Conservation (phyloP, 1,284 basidiomycete species). For the Fomitopsis schrenkii region DNA sequence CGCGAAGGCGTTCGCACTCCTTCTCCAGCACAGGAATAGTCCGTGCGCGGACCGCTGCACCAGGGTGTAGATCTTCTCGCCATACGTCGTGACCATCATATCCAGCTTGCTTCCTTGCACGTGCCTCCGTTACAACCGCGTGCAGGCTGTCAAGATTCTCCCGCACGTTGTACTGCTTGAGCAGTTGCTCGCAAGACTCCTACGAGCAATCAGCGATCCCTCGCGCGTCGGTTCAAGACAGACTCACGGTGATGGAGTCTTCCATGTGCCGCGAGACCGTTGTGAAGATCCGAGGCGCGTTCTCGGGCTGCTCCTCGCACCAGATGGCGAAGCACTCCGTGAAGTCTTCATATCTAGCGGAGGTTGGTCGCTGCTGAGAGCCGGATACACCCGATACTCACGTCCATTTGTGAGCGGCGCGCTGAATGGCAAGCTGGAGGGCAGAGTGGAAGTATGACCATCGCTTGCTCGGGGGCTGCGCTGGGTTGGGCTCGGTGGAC, state of each 20-base stretch:
- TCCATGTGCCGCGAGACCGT: constrained; percentile 69
- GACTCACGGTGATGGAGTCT: constrained; percentile 52
- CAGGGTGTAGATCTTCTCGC: constrained; percentile 57
- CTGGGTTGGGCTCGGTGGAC: constrained; percentile 16
- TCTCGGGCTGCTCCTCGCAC: constrained; percentile 69
- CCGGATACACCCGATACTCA: constrained; percentile 33
- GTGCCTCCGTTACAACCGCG: constrained; percentile 61
- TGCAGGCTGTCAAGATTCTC: constrained; percentile 69
- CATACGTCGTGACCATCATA: constrained; percentile 49
- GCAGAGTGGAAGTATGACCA: constrained; percentile 76
- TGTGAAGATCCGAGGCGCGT: constrained; percentile 60
- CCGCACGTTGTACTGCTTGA: constrained; percentile 59
- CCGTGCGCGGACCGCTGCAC: constrained; percentile 54
- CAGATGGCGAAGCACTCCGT: constrained; percentile 72
- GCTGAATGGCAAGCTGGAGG: constrained; percentile 67
- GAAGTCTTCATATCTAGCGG: constrained; percentile 67
- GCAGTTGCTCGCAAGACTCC: constrained; percentile 48
- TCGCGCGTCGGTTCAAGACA: neutral
- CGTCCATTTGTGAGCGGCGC: constrained; percentile 80
- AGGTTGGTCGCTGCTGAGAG: neutral
- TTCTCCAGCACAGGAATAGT: constrained; percentile 55
- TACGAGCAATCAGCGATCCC: constrained; percentile 8
- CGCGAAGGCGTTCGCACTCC: constrained; percentile 48
- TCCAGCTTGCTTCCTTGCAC: constrained; percentile 52
- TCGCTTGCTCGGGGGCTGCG: constrained; percentile 50